Percentiles rank a stretch among this genome's conserved stretches.
Evolutionary conservation across 2,329 filamentous ascomycete species (phyloP).

Genomic region (Fusarium ramigenum): DNA sequence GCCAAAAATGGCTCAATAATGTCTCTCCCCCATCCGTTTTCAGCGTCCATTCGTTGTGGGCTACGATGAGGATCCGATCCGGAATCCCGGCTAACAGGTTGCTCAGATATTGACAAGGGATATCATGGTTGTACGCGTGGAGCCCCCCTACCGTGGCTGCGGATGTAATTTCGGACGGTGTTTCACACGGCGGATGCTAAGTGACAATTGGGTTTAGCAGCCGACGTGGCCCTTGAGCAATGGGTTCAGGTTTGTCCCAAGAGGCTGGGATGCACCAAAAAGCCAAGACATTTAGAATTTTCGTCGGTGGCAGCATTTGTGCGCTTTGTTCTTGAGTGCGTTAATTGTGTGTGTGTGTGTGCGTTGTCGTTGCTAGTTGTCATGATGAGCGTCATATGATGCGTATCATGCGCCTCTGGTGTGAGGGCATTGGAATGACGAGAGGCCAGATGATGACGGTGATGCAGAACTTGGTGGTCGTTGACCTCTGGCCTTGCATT

Average conservation of each 20-base stretch:
- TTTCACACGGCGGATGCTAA: slow-evolving; percentile 42
- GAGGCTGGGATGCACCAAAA: slow-evolving; percentile 26
- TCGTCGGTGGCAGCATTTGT: slow-evolving; percentile 1
- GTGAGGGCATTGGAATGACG: slow-evolving; percentile 30
- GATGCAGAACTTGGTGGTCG: neutral
- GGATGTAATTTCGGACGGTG: slow-evolving; percentile 50
- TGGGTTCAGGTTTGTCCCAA: slow-evolving; percentile 19
- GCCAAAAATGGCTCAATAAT: slow-evolving; percentile 27
- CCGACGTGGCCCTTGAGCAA: slow-evolving; percentile 38
- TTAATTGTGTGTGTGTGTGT: slow-evolving; percentile 4
- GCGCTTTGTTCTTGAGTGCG: neutral
- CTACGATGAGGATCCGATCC: slow-evolving; percentile 20
- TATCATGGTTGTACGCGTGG: slow-evolving; percentile 27
- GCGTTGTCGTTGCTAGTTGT: neutral
- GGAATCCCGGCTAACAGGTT: slow-evolving; percentile 16
- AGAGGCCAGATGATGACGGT: slow-evolving; percentile 3
- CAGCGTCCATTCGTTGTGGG: slow-evolving; percentile 6
- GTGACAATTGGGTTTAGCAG: slow-evolving; percentile 35
- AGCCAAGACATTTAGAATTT: slow-evolving; percentile 28
- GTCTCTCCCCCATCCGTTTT: slow-evolving; percentile 15
- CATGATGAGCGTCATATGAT: slow-evolving; percentile 20
- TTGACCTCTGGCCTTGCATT: slow-evolving; percentile 20
- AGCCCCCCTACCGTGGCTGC: slow-evolving; percentile 40
- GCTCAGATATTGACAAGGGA: slow-evolving; percentile 24
- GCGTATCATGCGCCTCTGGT: slow-evolving; percentile 21